Evolutionary conservation across 805 yeast genomes (phyloP).

Genomic region (Candida suzukii): DNA sequence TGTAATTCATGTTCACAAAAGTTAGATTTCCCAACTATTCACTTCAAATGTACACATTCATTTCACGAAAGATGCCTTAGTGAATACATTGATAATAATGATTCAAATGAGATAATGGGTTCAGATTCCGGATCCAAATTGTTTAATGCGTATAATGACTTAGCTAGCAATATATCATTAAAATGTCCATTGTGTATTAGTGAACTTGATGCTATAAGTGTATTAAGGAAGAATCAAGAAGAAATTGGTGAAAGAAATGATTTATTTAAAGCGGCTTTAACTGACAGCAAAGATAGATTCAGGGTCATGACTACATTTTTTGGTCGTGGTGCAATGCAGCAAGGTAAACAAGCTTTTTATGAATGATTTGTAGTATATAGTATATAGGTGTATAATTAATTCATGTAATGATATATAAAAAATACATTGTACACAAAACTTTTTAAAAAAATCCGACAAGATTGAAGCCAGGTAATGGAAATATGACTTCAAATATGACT

Average conservation of each 20-base stretch:
- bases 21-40: conserved; percentile 72
- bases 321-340: conserved; percentile 82
- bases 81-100: conserved; percentile 28
- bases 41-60: conserved; percentile 81
- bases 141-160: conserved; percentile 1
- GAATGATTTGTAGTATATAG: background rate
- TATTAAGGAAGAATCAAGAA: conserved; percentile 52
- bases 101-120: background rate
- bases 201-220: conserved; percentile 60
- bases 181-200: conserved; percentile 73
- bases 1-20: conserved; percentile 62
- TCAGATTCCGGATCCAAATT: conserved; percentile 10
- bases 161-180: conserved; percentile 16
- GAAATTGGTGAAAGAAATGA: conserved; percentile 57
- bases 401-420: too few species aligned
- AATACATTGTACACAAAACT: too few species aligned
- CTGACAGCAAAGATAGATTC: conserved; percentile 53
- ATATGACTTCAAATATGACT: too few species aligned
- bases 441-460: too few species aligned
- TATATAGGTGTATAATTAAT: too few species aligned
- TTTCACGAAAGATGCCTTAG: conserved; percentile 76
- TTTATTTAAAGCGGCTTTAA: conserved; percentile 50
- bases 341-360: conserved; percentile 8
- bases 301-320: conserved; percentile 73
- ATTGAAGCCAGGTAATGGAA: too few species aligned